Percentiles rank a stretch among this genome's conserved stretches.
phyloP scores from a whole-genome alignment of 1,284 basidiomycete species.

The Boletus mariae region DNA sequence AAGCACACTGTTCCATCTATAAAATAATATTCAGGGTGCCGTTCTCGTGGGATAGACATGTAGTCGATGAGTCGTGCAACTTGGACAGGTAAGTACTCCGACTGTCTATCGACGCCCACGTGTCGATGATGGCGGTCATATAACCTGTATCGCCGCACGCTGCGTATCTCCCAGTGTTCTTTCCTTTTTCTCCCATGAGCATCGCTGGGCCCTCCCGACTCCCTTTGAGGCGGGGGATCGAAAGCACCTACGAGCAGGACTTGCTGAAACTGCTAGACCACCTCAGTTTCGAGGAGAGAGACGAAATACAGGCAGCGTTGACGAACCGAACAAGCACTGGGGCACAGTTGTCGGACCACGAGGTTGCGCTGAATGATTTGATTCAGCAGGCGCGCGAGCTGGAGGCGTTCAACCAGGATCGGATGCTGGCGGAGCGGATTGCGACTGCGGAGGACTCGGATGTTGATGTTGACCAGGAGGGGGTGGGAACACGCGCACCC shows the following conservation, averaged over 20 bases:
- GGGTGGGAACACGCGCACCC: neutral
- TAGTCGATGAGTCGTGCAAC: too few relatives aligned
- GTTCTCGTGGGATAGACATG: too few relatives aligned
- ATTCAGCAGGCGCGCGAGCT: slow-evolving; percentile 24
- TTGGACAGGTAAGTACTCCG: neutral
- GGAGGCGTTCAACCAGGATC: slow-evolving; percentile 16
- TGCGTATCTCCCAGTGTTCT: neutral
- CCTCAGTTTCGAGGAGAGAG: slow-evolving; percentile 20
- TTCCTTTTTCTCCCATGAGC: neutral
- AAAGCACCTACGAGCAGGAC: slow-evolving; percentile 23
- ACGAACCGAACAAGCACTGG: slow-evolving; percentile 3
- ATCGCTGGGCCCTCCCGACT: neutral
- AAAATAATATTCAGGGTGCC: too few relatives aligned
- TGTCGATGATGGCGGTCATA: neutral
- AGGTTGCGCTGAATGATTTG: slow-evolving; percentile 26
- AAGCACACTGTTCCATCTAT: too few relatives aligned
- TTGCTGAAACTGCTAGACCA: slow-evolving; percentile 19
- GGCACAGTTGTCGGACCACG: slow-evolving; percentile 19
- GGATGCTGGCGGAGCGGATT: slow-evolving; percentile 19
- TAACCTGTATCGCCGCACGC: neutral
- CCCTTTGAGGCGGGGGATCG: neutral
- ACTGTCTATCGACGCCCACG: neutral
- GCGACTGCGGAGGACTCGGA: slow-evolving; percentile 13
- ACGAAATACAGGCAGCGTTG: slow-evolving; percentile 17
- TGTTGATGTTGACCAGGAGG: neutral